Conservation (phyloP, 805 yeast genomes). For the Ogataea thermomethanolica region DNA sequence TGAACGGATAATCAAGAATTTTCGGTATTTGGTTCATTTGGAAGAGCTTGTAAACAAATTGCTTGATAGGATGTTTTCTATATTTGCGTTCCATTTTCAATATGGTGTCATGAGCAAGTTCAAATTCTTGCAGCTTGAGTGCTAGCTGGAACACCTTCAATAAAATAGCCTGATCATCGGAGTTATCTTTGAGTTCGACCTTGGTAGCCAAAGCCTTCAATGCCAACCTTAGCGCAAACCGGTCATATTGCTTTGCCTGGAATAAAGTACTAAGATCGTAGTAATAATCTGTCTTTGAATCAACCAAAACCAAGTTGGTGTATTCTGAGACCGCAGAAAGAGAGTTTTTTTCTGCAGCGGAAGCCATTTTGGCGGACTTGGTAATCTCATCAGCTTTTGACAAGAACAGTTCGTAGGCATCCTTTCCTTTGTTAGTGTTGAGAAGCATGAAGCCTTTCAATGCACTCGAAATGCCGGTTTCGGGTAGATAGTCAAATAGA, state of each 20-base stretch:
- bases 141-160: constrained; percentile 31
- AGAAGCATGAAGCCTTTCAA: constrained; percentile 30
- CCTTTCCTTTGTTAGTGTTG: constrained; percentile 21
- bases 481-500: constrained; percentile 22
- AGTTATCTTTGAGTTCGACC: constrained; percentile 15
- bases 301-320: constrained; percentile 26
- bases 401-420: constrained; percentile 32
- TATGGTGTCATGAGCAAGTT: constrained; percentile 28
- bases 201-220: constrained; percentile 24
- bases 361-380: constrained; percentile 13
- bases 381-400: constrained; percentile 29
- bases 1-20: constrained; percentile 41
- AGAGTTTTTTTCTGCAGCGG: constrained; percentile 21
- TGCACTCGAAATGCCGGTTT: constrained; percentile 21
- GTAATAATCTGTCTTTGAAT: constrained; percentile 36
- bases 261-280: constrained; percentile 38
- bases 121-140: constrained; percentile 29
- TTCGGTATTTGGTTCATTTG: constrained; percentile 37
- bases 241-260: constrained; percentile 28
- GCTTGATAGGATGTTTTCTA: constrained; percentile 26
- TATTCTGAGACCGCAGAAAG: constrained; percentile 18
- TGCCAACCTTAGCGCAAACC: constrained; percentile 36
- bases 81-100: constrained; percentile 25
- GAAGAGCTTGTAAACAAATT: constrained; percentile 38
- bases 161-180: constrained; percentile 23